Evolutionary conservation across 2,329 filamentous ascomycete species (phyloP).

Genomic region (Ceratocystis harringtonii): DNA sequence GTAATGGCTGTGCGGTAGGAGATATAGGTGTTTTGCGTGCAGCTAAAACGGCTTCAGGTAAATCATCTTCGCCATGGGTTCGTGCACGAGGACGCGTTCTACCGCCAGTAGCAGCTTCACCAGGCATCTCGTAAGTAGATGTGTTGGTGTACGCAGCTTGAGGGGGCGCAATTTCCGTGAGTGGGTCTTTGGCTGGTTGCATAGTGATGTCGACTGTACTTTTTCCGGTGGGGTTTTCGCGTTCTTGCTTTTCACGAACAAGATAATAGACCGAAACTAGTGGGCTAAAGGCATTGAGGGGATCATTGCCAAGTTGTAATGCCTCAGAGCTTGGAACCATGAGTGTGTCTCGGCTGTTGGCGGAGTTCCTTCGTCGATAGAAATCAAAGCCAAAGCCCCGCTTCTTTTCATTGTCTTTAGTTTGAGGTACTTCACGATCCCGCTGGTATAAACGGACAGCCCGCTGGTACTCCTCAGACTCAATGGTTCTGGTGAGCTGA

Average conservation of each 20-base stretch:
- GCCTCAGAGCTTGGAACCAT: slow-evolving; percentile 72
- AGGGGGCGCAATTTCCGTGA: slow-evolving; percentile 66
- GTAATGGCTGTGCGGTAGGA: slow-evolving; percentile 26
- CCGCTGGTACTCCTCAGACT: slow-evolving; percentile 85
- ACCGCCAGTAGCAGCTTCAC: slow-evolving; percentile 73
- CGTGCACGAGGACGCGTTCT: slow-evolving; percentile 71
- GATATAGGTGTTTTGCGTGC: slow-evolving; percentile 14
- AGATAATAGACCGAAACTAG: slow-evolving; percentile 90
- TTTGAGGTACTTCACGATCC: slow-evolving; percentile 46
- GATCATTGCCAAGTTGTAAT: slow-evolving; percentile 67
- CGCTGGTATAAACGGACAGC: slow-evolving; percentile 57
- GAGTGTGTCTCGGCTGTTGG: slow-evolving; percentile 75
- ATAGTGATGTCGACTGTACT: slow-evolving; percentile 22
- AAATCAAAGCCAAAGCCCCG: slow-evolving; percentile 87
- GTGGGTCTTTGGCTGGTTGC: slow-evolving; percentile 30
- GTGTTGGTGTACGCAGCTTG: slow-evolving; percentile 82
- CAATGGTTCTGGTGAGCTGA: slow-evolving; percentile 72
- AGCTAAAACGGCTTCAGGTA: slow-evolving; percentile 45
- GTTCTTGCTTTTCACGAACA: slow-evolving; percentile 84
- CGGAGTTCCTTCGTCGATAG: slow-evolving; percentile 86
- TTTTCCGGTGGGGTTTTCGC: slow-evolving; percentile 36
- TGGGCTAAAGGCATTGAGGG: slow-evolving; percentile 84
- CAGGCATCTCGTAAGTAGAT: slow-evolving; percentile 70
- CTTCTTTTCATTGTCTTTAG: slow-evolving; percentile 60
- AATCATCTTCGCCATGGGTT: slow-evolving; percentile 89